Percentiles rank a stretch among this genome's conserved stretches.
These are phyloP conservation scores for Fusarium pseudocircinatum DNA, from an alignment of 2,329 filamentous ascomycete genomes.

Conservation along the genomic window DNA sequence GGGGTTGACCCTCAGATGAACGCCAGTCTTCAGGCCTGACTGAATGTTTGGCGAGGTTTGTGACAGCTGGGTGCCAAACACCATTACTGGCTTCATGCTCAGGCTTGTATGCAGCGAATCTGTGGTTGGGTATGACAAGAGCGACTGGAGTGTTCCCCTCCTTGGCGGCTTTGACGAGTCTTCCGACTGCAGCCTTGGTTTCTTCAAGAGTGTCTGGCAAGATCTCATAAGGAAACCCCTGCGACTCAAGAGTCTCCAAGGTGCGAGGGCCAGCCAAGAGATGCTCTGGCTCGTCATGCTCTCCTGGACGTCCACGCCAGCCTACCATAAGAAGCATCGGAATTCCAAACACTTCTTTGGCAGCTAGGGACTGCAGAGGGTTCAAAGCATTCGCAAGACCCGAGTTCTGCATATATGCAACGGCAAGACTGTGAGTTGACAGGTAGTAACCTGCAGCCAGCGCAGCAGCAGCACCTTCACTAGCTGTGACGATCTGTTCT, in stretches of 20 bases:
- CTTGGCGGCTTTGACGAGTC: not conserved
- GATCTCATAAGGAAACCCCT: not conserved
- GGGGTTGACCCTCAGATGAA: not conserved
- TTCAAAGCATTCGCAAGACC: conserved; percentile 6
- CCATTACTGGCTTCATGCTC: not conserved
- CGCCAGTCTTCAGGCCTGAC: not conserved
- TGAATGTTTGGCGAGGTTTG: not conserved
- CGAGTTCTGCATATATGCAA: not conserved
- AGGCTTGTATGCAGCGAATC: not conserved
- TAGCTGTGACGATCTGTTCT: not conserved
- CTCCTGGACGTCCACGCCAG: conserved; percentile 1
- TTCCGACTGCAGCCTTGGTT: not conserved
- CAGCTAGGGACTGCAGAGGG: conserved; percentile 5
- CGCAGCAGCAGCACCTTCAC: not conserved
- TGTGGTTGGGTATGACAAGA: not conserved
- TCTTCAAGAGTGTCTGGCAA: not conserved
- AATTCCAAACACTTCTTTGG: conserved; percentile 17
- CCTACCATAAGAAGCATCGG: conserved; percentile 10
- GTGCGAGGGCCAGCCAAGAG: not conserved
- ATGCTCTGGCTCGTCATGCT: not conserved
- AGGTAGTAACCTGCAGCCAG: not conserved
- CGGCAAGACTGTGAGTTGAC: not conserved
- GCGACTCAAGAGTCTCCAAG: not conserved
- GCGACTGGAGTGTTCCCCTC: not conserved
- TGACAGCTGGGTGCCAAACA: not conserved